Conservation (phyloP, 2,329 filamentous ascomycete species). For the Fusarium duplospermum region DNA sequence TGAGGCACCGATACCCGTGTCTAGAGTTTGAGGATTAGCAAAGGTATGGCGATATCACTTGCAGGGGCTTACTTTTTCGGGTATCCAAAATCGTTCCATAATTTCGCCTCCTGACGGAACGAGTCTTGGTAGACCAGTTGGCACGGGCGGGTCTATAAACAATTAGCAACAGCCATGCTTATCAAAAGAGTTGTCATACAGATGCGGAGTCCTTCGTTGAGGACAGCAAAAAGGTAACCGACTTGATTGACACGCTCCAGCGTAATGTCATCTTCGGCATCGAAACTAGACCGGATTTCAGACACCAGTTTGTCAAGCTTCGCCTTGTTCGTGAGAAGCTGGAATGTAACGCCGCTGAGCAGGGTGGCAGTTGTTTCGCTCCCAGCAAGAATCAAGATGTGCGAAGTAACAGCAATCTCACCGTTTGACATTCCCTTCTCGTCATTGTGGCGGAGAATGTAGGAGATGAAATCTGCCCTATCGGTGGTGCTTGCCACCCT, state of each 20-base stretch:
- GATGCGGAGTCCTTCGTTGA: slow-evolving; percentile 9
- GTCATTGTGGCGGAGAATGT: slow-evolving; percentile 2
- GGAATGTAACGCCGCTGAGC: not conserved
- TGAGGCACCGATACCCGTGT: not conserved
- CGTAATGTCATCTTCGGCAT: not conserved
- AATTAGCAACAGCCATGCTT: not conserved
- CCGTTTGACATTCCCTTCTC: not conserved
- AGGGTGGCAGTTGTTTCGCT: slow-evolving; percentile 10
- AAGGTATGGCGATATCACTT: not conserved
- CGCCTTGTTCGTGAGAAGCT: not conserved
- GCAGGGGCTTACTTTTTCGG: not conserved
- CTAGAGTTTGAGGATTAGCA: not conserved
- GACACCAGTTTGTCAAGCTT: not conserved
- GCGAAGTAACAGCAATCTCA: not conserved
- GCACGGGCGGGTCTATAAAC: not conserved
- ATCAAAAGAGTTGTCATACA: not conserved
- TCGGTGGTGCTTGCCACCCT: not conserved
- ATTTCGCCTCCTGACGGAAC: not conserved
- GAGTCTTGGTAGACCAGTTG: not conserved
- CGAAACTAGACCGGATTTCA: not conserved
- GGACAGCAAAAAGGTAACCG: not conserved
- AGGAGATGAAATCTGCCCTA: not conserved
- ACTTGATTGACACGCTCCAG: not conserved
- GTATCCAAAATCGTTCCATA: not conserved
- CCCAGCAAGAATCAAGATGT: slow-evolving; percentile 3